A percentile compares a stretch with the other conserved stretches of the same genome.
Evolutionary conservation across 768 basidiomycete genomes (phyloP).

Genomic region (Lactarius evosmus): DNA sequence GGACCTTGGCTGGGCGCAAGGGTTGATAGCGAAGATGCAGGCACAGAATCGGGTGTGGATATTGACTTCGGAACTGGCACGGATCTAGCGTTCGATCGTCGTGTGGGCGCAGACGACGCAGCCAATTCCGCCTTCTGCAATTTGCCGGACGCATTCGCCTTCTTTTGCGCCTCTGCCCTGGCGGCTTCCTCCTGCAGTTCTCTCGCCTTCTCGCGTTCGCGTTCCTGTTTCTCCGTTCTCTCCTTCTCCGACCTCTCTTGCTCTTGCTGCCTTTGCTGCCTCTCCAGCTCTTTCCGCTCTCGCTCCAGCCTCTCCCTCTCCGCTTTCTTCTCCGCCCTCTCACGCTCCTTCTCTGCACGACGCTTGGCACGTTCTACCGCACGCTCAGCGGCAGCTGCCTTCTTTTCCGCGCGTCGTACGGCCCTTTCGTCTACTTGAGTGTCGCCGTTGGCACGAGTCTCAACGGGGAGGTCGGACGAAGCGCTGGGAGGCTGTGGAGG

Average conservation of each 20-base stretch:
- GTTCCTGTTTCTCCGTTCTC: conserved; percentile 32
- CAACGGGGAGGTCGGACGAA: conserved; percentile 30
- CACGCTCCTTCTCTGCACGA: conserved; percentile 58
- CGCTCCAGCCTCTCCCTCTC: conserved; percentile 40
- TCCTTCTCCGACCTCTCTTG: conserved; percentile 33
- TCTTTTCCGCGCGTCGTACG: conserved; percentile 44
- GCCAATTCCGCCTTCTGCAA: conserved; percentile 23
- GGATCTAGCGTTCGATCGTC: conserved; percentile 32
- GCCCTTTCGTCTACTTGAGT: conserved; percentile 44
- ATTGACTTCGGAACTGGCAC: conserved; percentile 25
- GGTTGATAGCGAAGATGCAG: conserved; percentile 24
- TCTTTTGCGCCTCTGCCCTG: conserved; percentile 19
- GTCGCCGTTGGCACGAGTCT: conserved; percentile 35
- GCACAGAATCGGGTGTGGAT: conserved; percentile 28
- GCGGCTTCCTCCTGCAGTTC: conserved; percentile 34
- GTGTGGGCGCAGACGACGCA: conserved; percentile 21
- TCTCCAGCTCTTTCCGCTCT: conserved; percentile 43
- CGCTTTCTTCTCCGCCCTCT: conserved; percentile 56
- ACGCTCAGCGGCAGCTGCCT: conserved; percentile 58
- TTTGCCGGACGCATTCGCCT: conserved; percentile 6
- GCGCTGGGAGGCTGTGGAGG: conserved; percentile 34
- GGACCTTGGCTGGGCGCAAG: conserved; percentile 60
- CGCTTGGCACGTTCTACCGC: conserved; percentile 61
- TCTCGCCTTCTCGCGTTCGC: conserved; percentile 30
- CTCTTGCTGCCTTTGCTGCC: conserved; percentile 40